These are phyloP conservation scores for Aureobasidium sp. DNA, from an alignment of 2,329 filamentous ascomycete species.

Conservation along the genomic window DNA sequence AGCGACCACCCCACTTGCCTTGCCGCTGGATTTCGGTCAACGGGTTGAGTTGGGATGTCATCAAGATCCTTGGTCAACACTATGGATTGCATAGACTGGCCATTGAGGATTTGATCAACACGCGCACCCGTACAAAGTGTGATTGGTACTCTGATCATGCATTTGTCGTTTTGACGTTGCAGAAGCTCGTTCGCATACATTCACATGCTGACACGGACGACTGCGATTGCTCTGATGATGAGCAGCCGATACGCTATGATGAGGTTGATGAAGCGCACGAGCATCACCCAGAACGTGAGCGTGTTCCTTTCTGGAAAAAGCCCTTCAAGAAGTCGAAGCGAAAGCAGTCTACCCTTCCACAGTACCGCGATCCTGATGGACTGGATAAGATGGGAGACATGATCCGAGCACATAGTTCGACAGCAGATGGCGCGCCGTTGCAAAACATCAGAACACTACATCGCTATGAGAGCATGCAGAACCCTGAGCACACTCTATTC, in stretches of 20 bases:
- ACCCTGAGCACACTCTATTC: conserved; percentile 79
- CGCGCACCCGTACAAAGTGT: conserved; percentile 84
- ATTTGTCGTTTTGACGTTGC: conserved; percentile 43
- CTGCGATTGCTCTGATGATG: no score
- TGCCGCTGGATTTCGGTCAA: conserved; percentile 97
- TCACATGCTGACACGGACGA: background rate
- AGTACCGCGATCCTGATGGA: background rate
- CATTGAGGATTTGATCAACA: conserved; percentile 89
- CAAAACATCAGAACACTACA: conserved; percentile 68
- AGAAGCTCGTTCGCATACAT: background rate
- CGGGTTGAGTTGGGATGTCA: conserved; percentile 91
- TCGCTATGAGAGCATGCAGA: conserved; percentile 78
- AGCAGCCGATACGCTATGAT: no score
- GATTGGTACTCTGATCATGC: conserved; percentile 83
- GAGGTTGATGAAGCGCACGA: no score
- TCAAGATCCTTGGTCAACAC: conserved; percentile 77
- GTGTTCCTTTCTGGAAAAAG: no score
- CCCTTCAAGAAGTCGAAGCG: background rate
- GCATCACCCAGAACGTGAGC: no score
- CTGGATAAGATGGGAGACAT: conserved; percentile 3
- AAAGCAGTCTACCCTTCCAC: background rate
- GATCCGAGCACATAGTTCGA: no score
- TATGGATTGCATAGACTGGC: conserved; percentile 85
- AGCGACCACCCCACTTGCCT: conserved; percentile 74
- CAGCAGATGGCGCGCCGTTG: no score